These are phyloP conservation scores for Colletotrichum camelliae DNA, from an alignment of 2,329 filamentous ascomycete species.

Conservation along the genomic window DNA sequence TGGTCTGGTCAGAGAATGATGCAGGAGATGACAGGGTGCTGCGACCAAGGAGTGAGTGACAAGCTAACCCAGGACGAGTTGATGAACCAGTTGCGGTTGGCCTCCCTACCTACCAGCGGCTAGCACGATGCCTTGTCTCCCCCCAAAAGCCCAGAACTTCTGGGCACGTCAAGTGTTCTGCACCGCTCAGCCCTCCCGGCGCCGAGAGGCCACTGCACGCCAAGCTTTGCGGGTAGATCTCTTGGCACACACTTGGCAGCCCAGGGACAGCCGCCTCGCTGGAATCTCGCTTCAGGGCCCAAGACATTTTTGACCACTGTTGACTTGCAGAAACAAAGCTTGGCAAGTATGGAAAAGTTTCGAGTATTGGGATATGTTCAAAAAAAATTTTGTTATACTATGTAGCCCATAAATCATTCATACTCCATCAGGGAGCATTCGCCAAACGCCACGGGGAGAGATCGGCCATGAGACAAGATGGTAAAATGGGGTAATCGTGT, in stretches of 20 bases:
- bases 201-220: neutral
- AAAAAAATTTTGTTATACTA: neutral
- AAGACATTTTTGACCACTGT: neutral
- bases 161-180: neutral
- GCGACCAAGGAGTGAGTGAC: neutral
- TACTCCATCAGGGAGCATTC: neutral
- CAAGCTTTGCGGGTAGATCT: constrained; percentile 20
- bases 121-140: neutral
- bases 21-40: neutral
- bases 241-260: constrained; percentile 17
- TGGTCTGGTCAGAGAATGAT: neutral
- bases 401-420: neutral
- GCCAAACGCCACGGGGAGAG: constrained; percentile 7
- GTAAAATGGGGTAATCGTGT: neutral
- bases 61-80: neutral
- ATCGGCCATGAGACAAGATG: neutral
- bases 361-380: neutral
- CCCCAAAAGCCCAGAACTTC: neutral
- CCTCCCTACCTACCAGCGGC: neutral
- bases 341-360: neutral
- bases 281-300: neutral
- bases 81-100: neutral
- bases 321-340: neutral
- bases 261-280: neutral
- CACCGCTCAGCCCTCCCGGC: neutral